These are phyloP conservation scores for Fusarium tricinctum DNA, from an alignment of 2,329 filamentous ascomycete species.

Conservation along the genomic window DNA sequence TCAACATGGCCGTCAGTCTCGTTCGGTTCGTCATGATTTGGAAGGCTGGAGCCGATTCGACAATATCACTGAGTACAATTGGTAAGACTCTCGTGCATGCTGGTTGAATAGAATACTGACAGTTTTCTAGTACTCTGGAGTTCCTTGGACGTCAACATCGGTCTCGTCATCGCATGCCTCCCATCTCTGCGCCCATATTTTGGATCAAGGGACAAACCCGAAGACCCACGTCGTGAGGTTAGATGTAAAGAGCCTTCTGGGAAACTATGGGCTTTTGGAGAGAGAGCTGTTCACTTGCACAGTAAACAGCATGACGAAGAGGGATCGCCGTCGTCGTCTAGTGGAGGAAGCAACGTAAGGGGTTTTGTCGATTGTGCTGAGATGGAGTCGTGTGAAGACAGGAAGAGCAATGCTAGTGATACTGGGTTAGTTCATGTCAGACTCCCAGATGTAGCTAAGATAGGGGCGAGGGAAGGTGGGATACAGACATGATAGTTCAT, in stretches of 20 bases:
- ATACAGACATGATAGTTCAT: no score
- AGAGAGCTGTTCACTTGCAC: neutral
- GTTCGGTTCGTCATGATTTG: slow-evolving; percentile 33
- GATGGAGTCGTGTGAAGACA: neutral
- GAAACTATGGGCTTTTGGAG: neutral
- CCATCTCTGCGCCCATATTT: slow-evolving; percentile 42
- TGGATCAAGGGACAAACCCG: slow-evolving; percentile 1
- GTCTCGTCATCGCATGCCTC: slow-evolving; percentile 37
- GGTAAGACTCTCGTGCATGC: neutral
- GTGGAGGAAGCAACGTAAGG: neutral
- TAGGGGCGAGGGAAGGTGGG: neutral
- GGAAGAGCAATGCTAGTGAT: neutral
- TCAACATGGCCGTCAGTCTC: slow-evolving; percentile 36
- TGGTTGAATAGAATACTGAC: neutral
- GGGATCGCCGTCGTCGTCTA: neutral
- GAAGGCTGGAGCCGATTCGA: slow-evolving; percentile 17
- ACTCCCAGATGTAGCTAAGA: neutral
- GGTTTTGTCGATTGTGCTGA: neutral
- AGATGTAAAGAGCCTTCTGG: neutral
- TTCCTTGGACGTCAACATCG: slow-evolving; percentile 31
- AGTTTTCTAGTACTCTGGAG: slow-evolving; percentile 26
- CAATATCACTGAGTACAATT: slow-evolving; percentile 28
- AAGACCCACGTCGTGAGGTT: slow-evolving; percentile 1
- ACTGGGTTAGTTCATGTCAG: neutral
- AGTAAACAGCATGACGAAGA: neutral